phyloP scores from a whole-genome alignment of 2,329 filamentous ascomycete species.

The Fonsecaea nubica region DNA sequence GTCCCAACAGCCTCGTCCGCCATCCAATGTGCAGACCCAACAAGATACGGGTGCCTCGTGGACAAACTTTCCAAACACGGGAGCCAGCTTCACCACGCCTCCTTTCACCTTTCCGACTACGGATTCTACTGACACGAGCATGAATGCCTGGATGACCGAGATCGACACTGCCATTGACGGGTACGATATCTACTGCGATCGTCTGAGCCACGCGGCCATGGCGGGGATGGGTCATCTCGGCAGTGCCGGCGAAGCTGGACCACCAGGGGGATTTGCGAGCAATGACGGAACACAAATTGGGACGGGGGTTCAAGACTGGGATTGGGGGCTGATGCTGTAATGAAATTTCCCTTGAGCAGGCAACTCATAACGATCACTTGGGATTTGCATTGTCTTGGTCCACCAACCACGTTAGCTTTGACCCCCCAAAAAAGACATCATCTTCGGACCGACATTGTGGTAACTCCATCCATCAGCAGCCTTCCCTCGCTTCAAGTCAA shows the following conservation, averaged over 20 bases:
- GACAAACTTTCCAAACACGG: conserved; percentile 13
- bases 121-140: conserved; percentile 20
- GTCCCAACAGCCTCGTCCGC: neutral
- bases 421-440: neutral
- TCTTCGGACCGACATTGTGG: neutral
- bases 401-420: neutral
- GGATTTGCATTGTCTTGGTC: neutral
- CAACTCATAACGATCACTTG: neutral
- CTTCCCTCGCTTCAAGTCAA: neutral
- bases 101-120: conserved; percentile 22
- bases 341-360: neutral
- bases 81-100: conserved; percentile 7
- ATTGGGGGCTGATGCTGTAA: conserved; percentile 31
- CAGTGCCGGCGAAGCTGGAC: neutral
- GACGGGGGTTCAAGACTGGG: conserved; percentile 32
- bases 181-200: conserved; percentile 34
- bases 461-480: neutral
- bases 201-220: conserved; percentile 32
- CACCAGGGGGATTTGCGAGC: conserved; percentile 2
- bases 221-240: conserved; percentile 23
- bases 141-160: conserved; percentile 34
- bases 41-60: conserved; percentile 6
- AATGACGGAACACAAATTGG: conserved; percentile 29
- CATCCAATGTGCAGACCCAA: conserved; percentile 7
- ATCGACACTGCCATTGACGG: conserved; percentile 36